Conservation (phyloP, 805 yeast genomes). For the Candida insectorum region DNA sequence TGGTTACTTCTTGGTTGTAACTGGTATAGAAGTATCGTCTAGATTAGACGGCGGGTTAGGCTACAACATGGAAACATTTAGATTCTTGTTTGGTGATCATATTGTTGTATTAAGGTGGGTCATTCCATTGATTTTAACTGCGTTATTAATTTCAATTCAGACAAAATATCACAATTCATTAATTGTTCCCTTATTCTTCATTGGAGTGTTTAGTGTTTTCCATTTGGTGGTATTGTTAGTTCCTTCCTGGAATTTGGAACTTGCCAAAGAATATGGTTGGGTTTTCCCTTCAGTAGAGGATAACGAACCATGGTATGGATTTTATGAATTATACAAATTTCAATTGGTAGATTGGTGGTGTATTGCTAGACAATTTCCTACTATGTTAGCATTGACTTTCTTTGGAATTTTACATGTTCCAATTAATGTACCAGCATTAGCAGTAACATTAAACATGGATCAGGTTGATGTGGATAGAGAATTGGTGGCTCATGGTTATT, state of each 20-base stretch:
- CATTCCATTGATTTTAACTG: slow-evolving; percentile 64
- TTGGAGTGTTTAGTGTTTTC: slow-evolving; percentile 62
- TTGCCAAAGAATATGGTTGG: slow-evolving; percentile 78
- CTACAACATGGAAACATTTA: slow-evolving; percentile 58
- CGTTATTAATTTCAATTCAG: slow-evolving; percentile 54
- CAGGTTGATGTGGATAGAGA: slow-evolving; percentile 89
- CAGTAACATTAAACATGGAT: slow-evolving; percentile 84
- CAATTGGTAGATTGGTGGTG: slow-evolving; percentile 70
- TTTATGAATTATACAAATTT: slow-evolving; percentile 72
- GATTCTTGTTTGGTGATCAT: slow-evolving; percentile 42
- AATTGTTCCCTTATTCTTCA: slow-evolving; percentile 78
- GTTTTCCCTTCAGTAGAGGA: slow-evolving; percentile 65
- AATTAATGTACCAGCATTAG: slow-evolving; percentile 94
- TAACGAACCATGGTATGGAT: slow-evolving; percentile 85
- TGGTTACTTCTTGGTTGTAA: slow-evolving; percentile 84
- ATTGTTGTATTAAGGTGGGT: slow-evolving; percentile 51
- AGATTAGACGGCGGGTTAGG: slow-evolving; percentile 70
- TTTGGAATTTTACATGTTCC: slow-evolving; percentile 97
- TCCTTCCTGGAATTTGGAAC: slow-evolving; percentile 61
- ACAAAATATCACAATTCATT: slow-evolving; percentile 59
- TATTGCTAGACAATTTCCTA: slow-evolving; percentile 69
- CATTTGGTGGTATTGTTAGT: slow-evolving; percentile 64
- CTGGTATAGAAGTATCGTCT: slow-evolving; percentile 91
- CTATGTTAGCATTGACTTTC: slow-evolving; percentile 93
- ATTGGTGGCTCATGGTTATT: slow-evolving; percentile 89